Evolutionary conservation across 257 asterid species (phyloP).

Genomic region (Mitragyna speciosa): DNA sequence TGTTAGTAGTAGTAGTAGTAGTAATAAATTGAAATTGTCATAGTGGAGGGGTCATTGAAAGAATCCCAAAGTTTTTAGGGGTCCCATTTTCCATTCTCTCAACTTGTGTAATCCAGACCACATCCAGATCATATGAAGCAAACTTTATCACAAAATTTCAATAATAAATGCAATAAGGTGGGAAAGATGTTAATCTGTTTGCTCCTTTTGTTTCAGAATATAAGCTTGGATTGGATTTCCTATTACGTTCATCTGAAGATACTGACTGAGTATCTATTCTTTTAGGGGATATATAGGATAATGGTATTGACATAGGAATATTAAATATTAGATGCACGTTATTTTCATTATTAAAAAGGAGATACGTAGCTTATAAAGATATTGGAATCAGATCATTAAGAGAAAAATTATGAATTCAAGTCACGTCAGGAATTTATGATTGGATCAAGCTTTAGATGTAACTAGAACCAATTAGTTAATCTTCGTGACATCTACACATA

Average conservation of each 20-base stretch:
- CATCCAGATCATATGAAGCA: neutral
- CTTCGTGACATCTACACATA: neutral
- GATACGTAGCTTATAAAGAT: neutral
- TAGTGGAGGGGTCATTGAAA: slow-evolving; percentile 8
- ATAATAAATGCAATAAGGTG: neutral
- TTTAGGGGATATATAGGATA: neutral
- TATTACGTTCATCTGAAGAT: neutral
- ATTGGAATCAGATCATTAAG: neutral
- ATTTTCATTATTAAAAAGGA: neutral
- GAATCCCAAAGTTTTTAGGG: neutral
- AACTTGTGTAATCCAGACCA: slow-evolving; percentile 2
- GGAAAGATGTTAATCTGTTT: slow-evolving; percentile 4
- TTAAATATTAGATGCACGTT: neutral
- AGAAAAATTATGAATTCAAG: neutral
- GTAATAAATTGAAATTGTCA: neutral
- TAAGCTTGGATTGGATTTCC: neutral
- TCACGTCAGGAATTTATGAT: neutral
- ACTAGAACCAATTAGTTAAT: too few relatives aligned
- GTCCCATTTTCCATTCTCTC: slow-evolving; percentile 10
- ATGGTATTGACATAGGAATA: neutral
- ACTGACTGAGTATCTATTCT: neutral
- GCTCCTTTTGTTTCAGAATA: slow-evolving; percentile 13
- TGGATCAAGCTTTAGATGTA: too few relatives aligned
- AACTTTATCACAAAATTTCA: neutral
- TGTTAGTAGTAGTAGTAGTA: neutral